Conservation (phyloP, 1,139 yeast genomes). For the Lodderomyces beijingensis region DNA sequence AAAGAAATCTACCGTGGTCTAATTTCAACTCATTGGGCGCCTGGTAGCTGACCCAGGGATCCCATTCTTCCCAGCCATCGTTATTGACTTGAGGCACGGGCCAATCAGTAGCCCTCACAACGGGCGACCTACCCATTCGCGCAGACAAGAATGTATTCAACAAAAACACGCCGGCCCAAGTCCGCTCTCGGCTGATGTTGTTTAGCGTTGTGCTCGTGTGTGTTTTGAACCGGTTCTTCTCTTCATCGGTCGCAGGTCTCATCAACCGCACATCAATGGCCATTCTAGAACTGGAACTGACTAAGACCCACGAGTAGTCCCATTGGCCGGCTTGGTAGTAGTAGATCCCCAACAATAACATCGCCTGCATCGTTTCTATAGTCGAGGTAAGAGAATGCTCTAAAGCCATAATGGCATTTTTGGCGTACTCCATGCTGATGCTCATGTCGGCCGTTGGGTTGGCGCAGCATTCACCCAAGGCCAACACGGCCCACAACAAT, state of each 20-base stretch:
- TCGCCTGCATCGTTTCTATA: constrained; percentile 23
- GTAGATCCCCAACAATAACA: constrained; percentile 19
- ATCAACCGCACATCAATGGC: constrained; percentile 24
- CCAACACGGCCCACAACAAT: constrained; percentile 20
- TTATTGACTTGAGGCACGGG: constrained; percentile 18
- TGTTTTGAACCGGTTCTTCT: constrained; percentile 7
- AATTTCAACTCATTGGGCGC: constrained; percentile 12
- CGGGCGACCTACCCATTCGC: constrained; percentile 22
- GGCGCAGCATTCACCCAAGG: constrained; percentile 15
- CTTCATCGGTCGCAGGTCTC: constrained; percentile 14
- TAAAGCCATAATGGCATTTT: constrained; percentile 20
- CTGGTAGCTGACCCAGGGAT: constrained; percentile 17
- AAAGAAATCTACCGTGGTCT: constrained; percentile 19
- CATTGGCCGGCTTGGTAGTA: constrained; percentile 23
- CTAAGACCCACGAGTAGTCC: constrained; percentile 24
- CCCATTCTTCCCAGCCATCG: constrained; percentile 28
- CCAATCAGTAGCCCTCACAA: constrained; percentile 22
- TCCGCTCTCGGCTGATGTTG: constrained; percentile 18
- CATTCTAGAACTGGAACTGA: constrained; percentile 22
- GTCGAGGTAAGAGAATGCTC: constrained; percentile 21
- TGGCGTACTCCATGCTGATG: constrained; percentile 15
- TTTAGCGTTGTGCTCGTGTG: constrained; percentile 12
- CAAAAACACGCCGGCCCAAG: constrained; percentile 23
- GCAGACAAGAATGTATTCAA: constrained; percentile 20
- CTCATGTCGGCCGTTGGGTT: constrained; percentile 8